Percentiles rank a stretch among this genome's conserved stretches.
Conservation (phyloP, 2,329 filamentous ascomycete species). For the Alternaria novae-zelandiae region DNA sequence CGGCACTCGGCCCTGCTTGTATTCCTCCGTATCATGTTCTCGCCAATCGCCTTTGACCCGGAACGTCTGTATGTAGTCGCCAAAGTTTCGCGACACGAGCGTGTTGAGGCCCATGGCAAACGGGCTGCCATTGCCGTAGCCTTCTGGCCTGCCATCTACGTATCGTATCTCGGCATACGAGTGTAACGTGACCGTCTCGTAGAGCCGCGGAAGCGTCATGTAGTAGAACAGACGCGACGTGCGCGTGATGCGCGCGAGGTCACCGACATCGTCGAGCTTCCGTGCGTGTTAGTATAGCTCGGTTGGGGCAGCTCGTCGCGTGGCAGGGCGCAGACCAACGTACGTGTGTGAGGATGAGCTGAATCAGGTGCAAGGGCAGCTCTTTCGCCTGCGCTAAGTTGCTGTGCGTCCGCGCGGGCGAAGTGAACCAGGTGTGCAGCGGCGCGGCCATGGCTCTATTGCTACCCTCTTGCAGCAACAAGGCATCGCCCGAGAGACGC, state of each 20-base stretch:
- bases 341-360: constrained; percentile 63
- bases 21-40: constrained; percentile 64
- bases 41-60: constrained; percentile 63
- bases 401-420: constrained; percentile 40
- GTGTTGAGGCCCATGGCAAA: constrained; percentile 69
- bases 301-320: constrained; percentile 17
- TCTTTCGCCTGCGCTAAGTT: constrained; percentile 40
- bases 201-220: constrained; percentile 68
- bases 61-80: constrained; percentile 60
- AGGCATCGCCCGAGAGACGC: constrained; percentile 14
- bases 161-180: constrained; percentile 67
- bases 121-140: constrained; percentile 67
- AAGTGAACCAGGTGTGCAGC: constrained; percentile 41
- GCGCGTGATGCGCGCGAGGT: constrained; percentile 65
- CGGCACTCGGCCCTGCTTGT: constrained; percentile 65
- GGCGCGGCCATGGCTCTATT: constrained; percentile 35
- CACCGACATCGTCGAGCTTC: constrained; percentile 63
- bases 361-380: constrained; percentile 65
- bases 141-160: constrained; percentile 63
- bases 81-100: constrained; percentile 63
- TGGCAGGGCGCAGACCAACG: constrained; percentile 24
- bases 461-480: neutral
- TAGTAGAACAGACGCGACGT: constrained; percentile 69
- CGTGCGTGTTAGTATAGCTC: constrained; percentile 12
- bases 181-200: constrained; percentile 61